Evolutionary conservation across 2,329 filamentous ascomycete genomes (phyloP), one percentile per base, ranked within the genome.

Genomic region (Dryadomyces quercivorus): DNA sequence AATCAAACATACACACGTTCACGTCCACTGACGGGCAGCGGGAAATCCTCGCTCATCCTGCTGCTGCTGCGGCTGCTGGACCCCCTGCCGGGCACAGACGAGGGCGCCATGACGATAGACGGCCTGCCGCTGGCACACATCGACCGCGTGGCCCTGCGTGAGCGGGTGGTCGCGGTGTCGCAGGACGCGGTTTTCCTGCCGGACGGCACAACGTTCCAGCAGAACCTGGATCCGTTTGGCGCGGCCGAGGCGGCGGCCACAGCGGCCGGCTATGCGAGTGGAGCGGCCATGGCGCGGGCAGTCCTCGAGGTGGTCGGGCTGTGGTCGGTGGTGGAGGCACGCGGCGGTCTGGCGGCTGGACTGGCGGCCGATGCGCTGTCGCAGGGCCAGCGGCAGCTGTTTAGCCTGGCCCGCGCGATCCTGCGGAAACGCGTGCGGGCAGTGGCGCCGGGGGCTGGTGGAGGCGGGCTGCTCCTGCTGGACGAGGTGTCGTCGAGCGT

Each of bases 381-480:
- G 5, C 73, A 76, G 38, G 83, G 83, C 0, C 82, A 86, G 63
- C 75, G 74, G 47, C 82, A 86, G 61, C 70, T 86, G 0, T 82
- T 86, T 59, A 81, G 75, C 58, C 71, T 86, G 1, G 81, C 77
- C 0, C 67, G 81, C 0, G 82, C 80, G 0, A 70, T 85, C 18
- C 64, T 85, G 8, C 67, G 75, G 5, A 58, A 63, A 16, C 47
- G 63, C 15, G 54, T 63, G 2, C 53, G 51, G 2, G 40, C 45
- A 15, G 20, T 20, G 26, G 15, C 34, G 18, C 20, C n/a, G 26
- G 26, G 36, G 36, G 9, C 6, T 16, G 40, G 20, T 5, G 10
- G 42, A 3, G 42, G 42, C 16, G 42, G 42, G 18, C 42, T 73
- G 0, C 50, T 74, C 13, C 49, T 75, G 2, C 63, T 75, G 2